Conservation (phyloP, 1,284 basidiomycete genomes). For the Phylloporus sp. region DNA sequence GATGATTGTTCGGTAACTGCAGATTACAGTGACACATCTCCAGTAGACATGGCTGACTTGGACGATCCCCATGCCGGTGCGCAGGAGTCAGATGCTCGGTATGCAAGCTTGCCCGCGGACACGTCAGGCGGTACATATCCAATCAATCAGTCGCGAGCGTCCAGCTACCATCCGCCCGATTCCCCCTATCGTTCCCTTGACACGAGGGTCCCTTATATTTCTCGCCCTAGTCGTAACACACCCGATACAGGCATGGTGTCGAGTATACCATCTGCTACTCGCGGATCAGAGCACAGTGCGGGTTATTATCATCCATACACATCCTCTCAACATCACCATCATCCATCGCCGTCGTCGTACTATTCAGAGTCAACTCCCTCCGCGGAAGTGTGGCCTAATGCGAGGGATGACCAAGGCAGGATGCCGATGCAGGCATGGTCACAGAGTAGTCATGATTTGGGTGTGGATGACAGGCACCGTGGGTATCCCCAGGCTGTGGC, state of each 20-base stretch:
- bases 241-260: slow-evolving; percentile 34
- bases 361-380: slow-evolving; percentile 30
- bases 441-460: slow-evolving; percentile 34
- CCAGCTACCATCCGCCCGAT: slow-evolving; percentile 40
- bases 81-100: slow-evolving; percentile 30
- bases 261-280: slow-evolving; percentile 33
- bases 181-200: slow-evolving; percentile 37
- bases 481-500: slow-evolving; percentile 37
- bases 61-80: slow-evolving; percentile 29
- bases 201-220: slow-evolving; percentile 35
- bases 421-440: slow-evolving; percentile 35
- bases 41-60: slow-evolving; percentile 36
- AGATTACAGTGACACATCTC: slow-evolving; percentile 42
- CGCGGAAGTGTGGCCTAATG: slow-evolving; percentile 33
- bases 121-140: slow-evolving; percentile 27
- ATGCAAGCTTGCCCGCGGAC: slow-evolving; percentile 35
- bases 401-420: slow-evolving; percentile 36
- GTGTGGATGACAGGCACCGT: slow-evolving; percentile 38
- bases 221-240: slow-evolving; percentile 39
- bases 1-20: slow-evolving; percentile 35
- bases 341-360: slow-evolving; percentile 34
- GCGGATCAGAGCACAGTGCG: slow-evolving; percentile 35
- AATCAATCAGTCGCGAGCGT: slow-evolving; percentile 24
- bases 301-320: slow-evolving; percentile 39
- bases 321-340: slow-evolving; percentile 34